Evolutionary conservation across 1,284 basidiomycete genomes (phyloP), one percentile per base, ranked within the genome.

Genomic region (Trichosporon sp.): DNA sequence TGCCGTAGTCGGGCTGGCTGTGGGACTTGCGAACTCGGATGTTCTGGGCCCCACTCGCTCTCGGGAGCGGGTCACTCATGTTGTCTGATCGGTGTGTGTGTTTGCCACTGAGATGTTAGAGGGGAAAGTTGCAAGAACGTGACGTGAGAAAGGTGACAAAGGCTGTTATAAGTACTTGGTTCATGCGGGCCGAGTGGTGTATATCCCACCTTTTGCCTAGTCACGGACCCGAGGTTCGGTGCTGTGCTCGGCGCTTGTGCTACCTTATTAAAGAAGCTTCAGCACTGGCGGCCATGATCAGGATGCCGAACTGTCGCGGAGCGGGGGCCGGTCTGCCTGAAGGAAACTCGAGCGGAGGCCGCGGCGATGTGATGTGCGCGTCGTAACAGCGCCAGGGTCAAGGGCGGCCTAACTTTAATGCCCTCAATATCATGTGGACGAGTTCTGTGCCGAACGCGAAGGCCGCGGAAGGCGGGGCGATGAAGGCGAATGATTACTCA

Each of bases 1-100:
- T 58, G 25, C 53, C 53, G 13, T 58, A 58, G 53, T 58, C 53
- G 5, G 53, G 53, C n/a, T 58, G 53, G 29, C 53, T 58, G 11
- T 29, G 29, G 25, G 53, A 58, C 13, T 58, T 58, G 53, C 53
- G 53, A 27, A 58, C 29, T 7, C 53, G 53, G 15, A 58, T 29
- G 27, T 21, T 27, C 29, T 29, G 53, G 15, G 53, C 27, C 25
- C 27, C 53, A 8, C 7, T 31, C 53, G 11, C 3, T 18, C 53
- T 13, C 53, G 53, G 53, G 29, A 58, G 53, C 13, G 53, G 53
- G 29, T 58, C 53, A 58, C 53, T 58, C 53, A 58, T 58, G 53
- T 2, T 47, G 53, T 58, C 13, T 27, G 25, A 29, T 58, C 53
- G 27, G 18, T 58, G 53, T 18, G 3, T 21, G 25, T 31, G 25